Percentiles rank a stretch among this genome's conserved stretches.
Conservation (phyloP, 2,329 filamentous ascomycete species). For the Diaporthe nobilis region DNA sequence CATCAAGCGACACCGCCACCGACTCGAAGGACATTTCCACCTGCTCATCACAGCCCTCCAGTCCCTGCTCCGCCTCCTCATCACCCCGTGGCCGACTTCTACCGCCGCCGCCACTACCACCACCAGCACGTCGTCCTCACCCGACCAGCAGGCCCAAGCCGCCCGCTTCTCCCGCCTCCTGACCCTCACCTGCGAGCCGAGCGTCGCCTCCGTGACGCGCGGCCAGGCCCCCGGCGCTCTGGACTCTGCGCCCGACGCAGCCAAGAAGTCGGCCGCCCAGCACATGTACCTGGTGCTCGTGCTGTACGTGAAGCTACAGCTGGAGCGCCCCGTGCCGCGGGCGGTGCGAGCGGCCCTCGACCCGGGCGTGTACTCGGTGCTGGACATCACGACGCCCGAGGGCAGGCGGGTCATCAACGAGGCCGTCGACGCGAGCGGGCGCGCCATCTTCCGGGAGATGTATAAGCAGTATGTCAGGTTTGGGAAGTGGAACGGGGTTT, state of each 20-base stretch:
- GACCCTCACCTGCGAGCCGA: constrained; percentile 72
- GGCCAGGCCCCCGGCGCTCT: constrained; percentile 60
- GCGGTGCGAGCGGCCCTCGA: constrained; percentile 69
- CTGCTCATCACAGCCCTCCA: constrained; percentile 69
- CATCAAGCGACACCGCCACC: constrained; percentile 72
- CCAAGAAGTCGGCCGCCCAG: constrained; percentile 72
- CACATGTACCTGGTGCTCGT: constrained; percentile 74
- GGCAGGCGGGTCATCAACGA: constrained; percentile 71
- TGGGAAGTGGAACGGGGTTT: constrained; percentile 75
- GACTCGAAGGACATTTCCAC: constrained; percentile 74
- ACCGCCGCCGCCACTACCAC: constrained; percentile 42
- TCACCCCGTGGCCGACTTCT: constrained; percentile 48
- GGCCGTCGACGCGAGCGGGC: constrained; percentile 70
- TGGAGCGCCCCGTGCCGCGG: constrained; percentile 66
- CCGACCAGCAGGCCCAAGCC: constrained; percentile 59
- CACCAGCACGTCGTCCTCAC: constrained; percentile 46
- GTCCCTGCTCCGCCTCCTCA: constrained; percentile 67
- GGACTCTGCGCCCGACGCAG: constrained; percentile 72
- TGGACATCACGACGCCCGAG: constrained; percentile 70
- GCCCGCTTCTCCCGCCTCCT: constrained; percentile 68
- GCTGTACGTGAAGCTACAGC: constrained; percentile 72
- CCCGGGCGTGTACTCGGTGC: constrained; percentile 70
- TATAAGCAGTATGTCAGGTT: constrained; percentile 73
- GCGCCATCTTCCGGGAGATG: constrained; percentile 71
- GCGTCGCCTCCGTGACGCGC: constrained; percentile 67